Conservation (phyloP, 192 early-diverging fungal species). For the Backusella westeae region DNA sequence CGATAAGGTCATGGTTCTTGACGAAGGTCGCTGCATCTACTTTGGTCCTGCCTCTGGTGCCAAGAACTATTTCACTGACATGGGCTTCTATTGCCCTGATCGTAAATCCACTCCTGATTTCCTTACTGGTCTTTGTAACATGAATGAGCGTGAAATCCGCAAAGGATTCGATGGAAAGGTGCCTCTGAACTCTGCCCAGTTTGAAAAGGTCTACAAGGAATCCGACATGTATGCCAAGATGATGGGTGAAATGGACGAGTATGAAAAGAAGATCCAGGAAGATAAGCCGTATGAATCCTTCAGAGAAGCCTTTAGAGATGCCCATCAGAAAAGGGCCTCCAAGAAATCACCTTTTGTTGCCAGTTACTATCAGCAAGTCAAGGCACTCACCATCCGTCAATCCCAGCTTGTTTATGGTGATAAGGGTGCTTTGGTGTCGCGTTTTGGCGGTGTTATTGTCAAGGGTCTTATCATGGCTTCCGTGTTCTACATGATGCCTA, state of each 20-base stretch:
- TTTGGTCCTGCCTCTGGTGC: slow-evolving; percentile 50
- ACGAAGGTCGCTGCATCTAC: slow-evolving; percentile 63
- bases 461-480: slow-evolving; percentile 74
- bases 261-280: slow-evolving; percentile 34
- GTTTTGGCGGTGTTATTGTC: slow-evolving; percentile 42
- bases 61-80: slow-evolving; percentile 44
- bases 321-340: slow-evolving; percentile 45
- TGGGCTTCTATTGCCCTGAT: slow-evolving; percentile 50
- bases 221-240: slow-evolving; percentile 35
- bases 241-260: slow-evolving; percentile 27
- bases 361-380: slow-evolving; percentile 51
- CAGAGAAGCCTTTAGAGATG: slow-evolving; percentile 51
- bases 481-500: slow-evolving; percentile 62
- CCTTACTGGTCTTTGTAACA: slow-evolving; percentile 59
- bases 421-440: slow-evolving; percentile 49
- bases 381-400: slow-evolving; percentile 49
- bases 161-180: slow-evolving; percentile 45
- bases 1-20: slow-evolving; percentile 63
- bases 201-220: slow-evolving; percentile 47
- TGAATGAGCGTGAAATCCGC: slow-evolving; percentile 48
- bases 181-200: slow-evolving; percentile 52
- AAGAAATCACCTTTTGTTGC: slow-evolving; percentile 56
- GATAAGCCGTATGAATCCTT: slow-evolving; percentile 32
- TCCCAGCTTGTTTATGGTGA: slow-evolving; percentile 44
- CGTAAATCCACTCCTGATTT: slow-evolving; percentile 65